Base-by-base conservation (phyloP, 2,329 filamentous ascomycete genomes). In the Claviceps sp. region DNA sequence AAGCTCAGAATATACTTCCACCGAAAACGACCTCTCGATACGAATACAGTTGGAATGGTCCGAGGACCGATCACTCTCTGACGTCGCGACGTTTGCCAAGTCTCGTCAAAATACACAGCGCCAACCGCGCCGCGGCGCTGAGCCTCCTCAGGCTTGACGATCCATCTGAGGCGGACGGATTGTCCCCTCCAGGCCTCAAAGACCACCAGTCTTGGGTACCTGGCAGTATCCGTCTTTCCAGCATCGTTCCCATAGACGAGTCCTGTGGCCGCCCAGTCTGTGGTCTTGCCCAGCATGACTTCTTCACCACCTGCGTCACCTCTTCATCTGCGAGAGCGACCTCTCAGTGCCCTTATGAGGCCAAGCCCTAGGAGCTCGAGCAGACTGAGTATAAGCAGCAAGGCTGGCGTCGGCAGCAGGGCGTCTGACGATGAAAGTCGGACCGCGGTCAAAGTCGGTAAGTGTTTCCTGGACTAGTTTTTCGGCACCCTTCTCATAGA, bases 401-500 rank as follows among this genome's bases (percentile, higher is more conserved):
- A 86, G 68, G 83, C 81, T 50, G 82, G 80, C 62, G 82, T 76
- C 50, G 85, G 82, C 57, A 95, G 88, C 70, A 81, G 88, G 64
- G 84, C 85, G 24, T 95, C 89, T 0, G 90, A 96, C 62, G 90
- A 96, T 61, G 90, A 95, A 66, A 78, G 78, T 56, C 90, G 87
- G 66, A 95, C 90, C 6, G 87, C 90, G 26, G 90, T 96, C 70
- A 93, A 88, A 91, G 90, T 96, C 66, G 90, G 90, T 96, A 80
- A 62, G 89, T 47, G 7, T 38, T 47, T 19, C 8, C 11, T 44
- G 11, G 4, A 13, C 16, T 3, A 2, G 26, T 19, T 11, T 4
- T 26, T 4, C 1, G 2, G 5, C 14, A 16, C 13, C 13, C 8
- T 19, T 6, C 10, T 11, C 40, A 34, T 13, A 13, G 16, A 37